Evolutionary conservation across 768 basidiomycete genomes (phyloP).

Genomic region (Mycena vitilis): DNA sequence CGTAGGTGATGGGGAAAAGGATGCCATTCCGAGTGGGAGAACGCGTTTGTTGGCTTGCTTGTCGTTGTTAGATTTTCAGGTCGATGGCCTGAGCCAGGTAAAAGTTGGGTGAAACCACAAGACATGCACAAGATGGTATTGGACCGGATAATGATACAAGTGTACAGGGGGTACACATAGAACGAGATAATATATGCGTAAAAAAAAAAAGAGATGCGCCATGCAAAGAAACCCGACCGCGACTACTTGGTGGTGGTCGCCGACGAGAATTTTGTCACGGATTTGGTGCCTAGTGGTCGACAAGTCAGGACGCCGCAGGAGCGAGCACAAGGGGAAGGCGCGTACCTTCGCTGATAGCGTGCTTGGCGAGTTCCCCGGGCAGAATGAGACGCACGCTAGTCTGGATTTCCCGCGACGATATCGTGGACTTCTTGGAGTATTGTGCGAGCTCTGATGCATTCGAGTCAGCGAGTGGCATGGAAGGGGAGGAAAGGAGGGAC

Average conservation of each 20-base stretch:
- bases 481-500: slow-evolving; percentile 36
- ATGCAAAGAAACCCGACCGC: background rate
- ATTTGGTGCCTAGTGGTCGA: slow-evolving; percentile 25
- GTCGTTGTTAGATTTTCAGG: slow-evolving; percentile 10
- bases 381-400: slow-evolving; percentile 86
- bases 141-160: slow-evolving; percentile 32
- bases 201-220: background rate
- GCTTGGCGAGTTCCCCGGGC: slow-evolving; percentile 88
- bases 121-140: slow-evolving; percentile 33
- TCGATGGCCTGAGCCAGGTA: background rate
- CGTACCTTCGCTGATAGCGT: slow-evolving; percentile 89
- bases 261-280: slow-evolving; percentile 60
- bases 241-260: slow-evolving; percentile 51
- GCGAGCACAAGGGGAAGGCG: background rate
- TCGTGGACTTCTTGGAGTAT: slow-evolving; percentile 91
- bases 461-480: background rate
- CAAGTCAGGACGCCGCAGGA: background rate
- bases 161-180: slow-evolving; percentile 25
- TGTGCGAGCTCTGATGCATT: slow-evolving; percentile 72
- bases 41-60: slow-evolving; percentile 32
- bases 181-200: slow-evolving; percentile 32
- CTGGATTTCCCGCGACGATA: slow-evolving; percentile 93
- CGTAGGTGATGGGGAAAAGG: slow-evolving; percentile 70
- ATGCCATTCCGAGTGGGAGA: slow-evolving; percentile 58
- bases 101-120: too few species aligned